These are phyloP conservation scores for Acer campestre DNA, from an alignment of 345 rosid species.

Conservation along the genomic window DNA sequence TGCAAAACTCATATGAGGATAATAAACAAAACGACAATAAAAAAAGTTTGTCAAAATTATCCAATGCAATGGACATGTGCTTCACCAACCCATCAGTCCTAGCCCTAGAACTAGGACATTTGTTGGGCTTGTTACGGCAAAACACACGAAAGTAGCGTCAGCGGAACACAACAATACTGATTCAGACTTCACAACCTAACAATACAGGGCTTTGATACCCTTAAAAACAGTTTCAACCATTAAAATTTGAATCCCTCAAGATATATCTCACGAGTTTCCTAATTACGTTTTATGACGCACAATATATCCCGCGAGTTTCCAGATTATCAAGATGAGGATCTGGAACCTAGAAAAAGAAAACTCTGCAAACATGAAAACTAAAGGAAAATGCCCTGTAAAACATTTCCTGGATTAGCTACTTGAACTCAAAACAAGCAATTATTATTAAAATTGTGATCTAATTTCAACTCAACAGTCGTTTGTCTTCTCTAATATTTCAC, in stretches of 20 bases:
- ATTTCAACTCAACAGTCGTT: not conserved
- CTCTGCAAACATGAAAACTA: not conserved
- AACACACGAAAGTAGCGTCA: too few species aligned
- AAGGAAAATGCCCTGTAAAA: not conserved
- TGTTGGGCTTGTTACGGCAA: too few species aligned
- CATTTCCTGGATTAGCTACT: not conserved
- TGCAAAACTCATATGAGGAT: constrained; percentile 19
- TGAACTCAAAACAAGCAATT: not conserved
- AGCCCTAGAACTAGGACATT: too few species aligned
- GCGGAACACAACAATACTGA: too few species aligned
- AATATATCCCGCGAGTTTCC: too few species aligned
- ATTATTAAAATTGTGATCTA: too few species aligned
- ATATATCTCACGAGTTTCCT: too few species aligned
- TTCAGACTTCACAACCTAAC: too few species aligned
- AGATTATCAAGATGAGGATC: not conserved
- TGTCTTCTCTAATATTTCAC: not conserved
- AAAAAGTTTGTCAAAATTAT: not conserved
- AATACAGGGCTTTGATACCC: too few species aligned
- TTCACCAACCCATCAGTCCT: constrained; percentile 27
- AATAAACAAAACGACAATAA: constrained; percentile 22
- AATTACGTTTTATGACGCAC: too few species aligned
- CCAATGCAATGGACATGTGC: constrained; percentile 29
- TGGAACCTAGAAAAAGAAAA: too few species aligned
- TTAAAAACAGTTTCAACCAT: too few species aligned
- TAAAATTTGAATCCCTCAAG: not conserved